Base-by-base conservation (phyloP, 176 grass and related monocot species). In the Cymbopogon citratus region DNA sequence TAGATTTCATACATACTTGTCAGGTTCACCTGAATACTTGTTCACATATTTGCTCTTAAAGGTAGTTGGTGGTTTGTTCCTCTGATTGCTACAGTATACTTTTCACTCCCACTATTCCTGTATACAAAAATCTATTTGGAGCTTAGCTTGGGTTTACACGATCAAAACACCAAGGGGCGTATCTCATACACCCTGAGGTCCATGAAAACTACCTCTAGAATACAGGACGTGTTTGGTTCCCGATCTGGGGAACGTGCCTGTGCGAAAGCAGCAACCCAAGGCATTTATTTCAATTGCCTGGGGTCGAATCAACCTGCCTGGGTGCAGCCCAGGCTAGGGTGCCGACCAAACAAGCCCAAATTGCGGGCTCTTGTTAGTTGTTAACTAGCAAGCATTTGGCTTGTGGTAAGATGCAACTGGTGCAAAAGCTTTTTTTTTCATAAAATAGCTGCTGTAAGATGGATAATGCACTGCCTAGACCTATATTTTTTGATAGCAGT, bases 401-500 rank as follows among this genome's bases (percentile, higher is more conserved):
- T 62, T 86, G 79, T 82, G 67, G 45, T 12, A 78, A 73, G 26
- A 81, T 66, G 71, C 45, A 66, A 8, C 63, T 79, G 67, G 78
- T 59, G 38, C 9, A 46, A 23, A 16, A 74, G 51, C 27, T 61
- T 68, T 59, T 0, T 59, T 0, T 81, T 16, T 71, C 25, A 45
- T 77, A 38, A 38, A 26, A 12, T 77, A 35, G 64, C 56, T 61
- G 36, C 13, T 71, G 12, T 60, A 66, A 57, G 26, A 81, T 74
- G 63, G 61, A 65, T 59, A 34, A 43, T 78, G 56, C 73, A 83
- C 15, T 65, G 33, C 14, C 14, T 66, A 29, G 73, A 85, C 56
- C 43, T 78, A 48, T 59, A 59, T 72, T 56, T 56, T 65, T 66
- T 41, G 13, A 68, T 66, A 26, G 5, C 27, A 24, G 41, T 78